phyloP scores from a whole-genome alignment of 2,329 filamentous ascomycete species.

The Paracamarosporium sp. region DNA sequence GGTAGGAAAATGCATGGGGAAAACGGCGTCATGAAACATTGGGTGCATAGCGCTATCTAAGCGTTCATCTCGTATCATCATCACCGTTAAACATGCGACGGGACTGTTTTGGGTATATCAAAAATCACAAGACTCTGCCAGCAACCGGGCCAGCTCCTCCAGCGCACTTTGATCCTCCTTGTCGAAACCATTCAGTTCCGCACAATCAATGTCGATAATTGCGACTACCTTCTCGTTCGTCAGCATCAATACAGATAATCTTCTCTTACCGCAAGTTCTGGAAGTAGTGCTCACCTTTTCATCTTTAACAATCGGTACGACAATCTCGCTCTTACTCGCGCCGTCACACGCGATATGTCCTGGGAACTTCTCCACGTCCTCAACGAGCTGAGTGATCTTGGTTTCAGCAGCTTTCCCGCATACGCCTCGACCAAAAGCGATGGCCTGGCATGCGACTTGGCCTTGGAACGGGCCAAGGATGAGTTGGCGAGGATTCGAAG shows the following conservation, averaged over 20 bases:
- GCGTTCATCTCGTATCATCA: neutral
- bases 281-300: slow-evolving; percentile 49
- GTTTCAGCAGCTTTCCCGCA: slow-evolving; percentile 73
- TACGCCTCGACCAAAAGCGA: slow-evolving; percentile 75
- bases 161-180: slow-evolving; percentile 69
- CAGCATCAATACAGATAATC: slow-evolving; percentile 25
- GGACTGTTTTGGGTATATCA: neutral
- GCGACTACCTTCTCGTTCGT: slow-evolving; percentile 61
- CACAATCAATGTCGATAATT: slow-evolving; percentile 83
- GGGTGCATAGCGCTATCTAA: neutral
- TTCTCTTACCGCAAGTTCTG: slow-evolving; percentile 12
- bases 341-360: slow-evolving; percentile 85
- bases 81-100: neutral
- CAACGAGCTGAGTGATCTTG: slow-evolving; percentile 67
- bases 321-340: slow-evolving; percentile 78
- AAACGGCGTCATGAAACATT: no score
- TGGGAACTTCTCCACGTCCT: slow-evolving; percentile 75
- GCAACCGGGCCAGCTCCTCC: slow-evolving; percentile 62
- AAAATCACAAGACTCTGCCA: slow-evolving; percentile 45
- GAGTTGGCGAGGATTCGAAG: slow-evolving; percentile 58
- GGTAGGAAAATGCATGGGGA: neutral
- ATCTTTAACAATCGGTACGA: slow-evolving; percentile 72
- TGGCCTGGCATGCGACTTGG: slow-evolving; percentile 79
- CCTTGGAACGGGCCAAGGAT: slow-evolving; percentile 83
- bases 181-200: slow-evolving; percentile 70